Base-by-base conservation (phyloP, 371 early-diverging fungal genomes). In the Mucor lusitanicus region DNA sequence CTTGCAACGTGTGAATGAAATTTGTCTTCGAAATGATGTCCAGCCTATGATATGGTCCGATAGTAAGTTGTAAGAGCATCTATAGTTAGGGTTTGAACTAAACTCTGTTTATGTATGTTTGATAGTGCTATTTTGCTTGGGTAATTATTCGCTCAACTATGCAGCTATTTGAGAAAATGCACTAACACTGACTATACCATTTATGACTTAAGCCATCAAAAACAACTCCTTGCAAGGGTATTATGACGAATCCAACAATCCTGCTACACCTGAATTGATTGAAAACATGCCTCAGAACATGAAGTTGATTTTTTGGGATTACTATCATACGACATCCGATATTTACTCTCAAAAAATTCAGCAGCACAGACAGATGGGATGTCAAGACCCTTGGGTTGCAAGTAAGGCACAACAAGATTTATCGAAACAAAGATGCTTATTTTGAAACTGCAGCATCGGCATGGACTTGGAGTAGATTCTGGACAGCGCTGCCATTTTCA, bases 41-140 rank as follows among this genome's bases (percentile, higher is more conserved):
- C 74, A 88, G 54, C 93, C 94, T 3, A 89, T 95, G 88, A 87
- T 94, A 48, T 95, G 95, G 95, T 93, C 93, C 3, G 95, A 95
- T 69, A 93, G 90, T 90, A 84, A 76, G 88, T 76, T 37, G 19
- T 6, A 13, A 13, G 53, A 3, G 23, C 59, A 17, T 11, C 25
- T 35, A 19, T n/a, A 35, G 27, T 28, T 3, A 33, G 19, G 33
- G 2, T 56, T 21, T 56, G 15, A 46, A 23, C 62, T 50, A 50
- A 48, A 25, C 46, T 23, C 54, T 62, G 4, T n/a, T n/a, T n/a
- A n/a, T 50, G 15, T 58, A 3, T 2, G 13, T 23, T 12, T 23
- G 15, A 9, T 60, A 87, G 88, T 89, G 90, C 74, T 89, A 0
- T 91, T 91, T 67, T 89, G 88, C 30, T 48, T 87, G 63, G 83